These are phyloP conservation scores for Acephala macrosclerotiorum DNA, from an alignment of 2,329 filamentous ascomycete genomes.

Conservation along the genomic window DNA sequence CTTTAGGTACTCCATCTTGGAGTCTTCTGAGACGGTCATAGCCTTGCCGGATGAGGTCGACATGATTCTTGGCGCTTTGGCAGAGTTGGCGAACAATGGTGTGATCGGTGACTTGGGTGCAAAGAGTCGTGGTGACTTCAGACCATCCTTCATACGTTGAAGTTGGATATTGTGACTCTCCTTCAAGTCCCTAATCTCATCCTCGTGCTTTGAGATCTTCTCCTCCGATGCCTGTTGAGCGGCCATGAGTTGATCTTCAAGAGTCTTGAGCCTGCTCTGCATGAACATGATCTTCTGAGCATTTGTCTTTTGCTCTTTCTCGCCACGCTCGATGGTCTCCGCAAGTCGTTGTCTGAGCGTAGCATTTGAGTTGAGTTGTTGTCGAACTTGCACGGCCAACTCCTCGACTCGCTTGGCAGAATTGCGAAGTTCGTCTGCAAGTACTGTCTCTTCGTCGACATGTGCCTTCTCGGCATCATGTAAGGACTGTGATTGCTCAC, in stretches of 20 bases:
- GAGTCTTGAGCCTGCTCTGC: slow-evolving; percentile 78
- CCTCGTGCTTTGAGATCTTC: slow-evolving; percentile 82
- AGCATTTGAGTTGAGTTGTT: slow-evolving; percentile 81
- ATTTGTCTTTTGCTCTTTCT: slow-evolving; percentile 81
- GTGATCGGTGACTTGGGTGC: slow-evolving; percentile 68
- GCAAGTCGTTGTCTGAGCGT: slow-evolving; percentile 78
- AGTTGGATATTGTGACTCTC: slow-evolving; percentile 82
- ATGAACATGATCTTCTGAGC: slow-evolving; percentile 83
- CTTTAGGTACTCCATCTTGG: slow-evolving; percentile 78
- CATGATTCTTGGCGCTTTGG: slow-evolving; percentile 62
- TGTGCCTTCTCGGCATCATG: slow-evolving; percentile 62
- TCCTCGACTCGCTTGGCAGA: slow-evolving; percentile 82
- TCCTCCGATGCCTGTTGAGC: slow-evolving; percentile 91
- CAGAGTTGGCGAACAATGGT: slow-evolving; percentile 62
- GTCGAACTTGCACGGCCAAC: slow-evolving; percentile 78
- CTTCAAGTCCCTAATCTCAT: slow-evolving; percentile 78
- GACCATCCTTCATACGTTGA: slow-evolving; percentile 70
- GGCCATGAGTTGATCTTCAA: slow-evolving; percentile 84
- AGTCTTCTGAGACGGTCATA: slow-evolving; percentile 72
- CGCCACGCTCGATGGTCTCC: slow-evolving; percentile 82
- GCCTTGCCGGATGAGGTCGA: slow-evolving; percentile 58
- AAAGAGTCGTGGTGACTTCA: slow-evolving; percentile 55
- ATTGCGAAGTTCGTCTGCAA: slow-evolving; percentile 74
- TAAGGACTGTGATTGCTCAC: slow-evolving; percentile 65
- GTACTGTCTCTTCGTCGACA: slow-evolving; percentile 65